These are phyloP conservation scores for Pseudocercospora cruenta DNA, from an alignment of 2,329 filamentous ascomycete genomes.

Conservation along the genomic window DNA sequence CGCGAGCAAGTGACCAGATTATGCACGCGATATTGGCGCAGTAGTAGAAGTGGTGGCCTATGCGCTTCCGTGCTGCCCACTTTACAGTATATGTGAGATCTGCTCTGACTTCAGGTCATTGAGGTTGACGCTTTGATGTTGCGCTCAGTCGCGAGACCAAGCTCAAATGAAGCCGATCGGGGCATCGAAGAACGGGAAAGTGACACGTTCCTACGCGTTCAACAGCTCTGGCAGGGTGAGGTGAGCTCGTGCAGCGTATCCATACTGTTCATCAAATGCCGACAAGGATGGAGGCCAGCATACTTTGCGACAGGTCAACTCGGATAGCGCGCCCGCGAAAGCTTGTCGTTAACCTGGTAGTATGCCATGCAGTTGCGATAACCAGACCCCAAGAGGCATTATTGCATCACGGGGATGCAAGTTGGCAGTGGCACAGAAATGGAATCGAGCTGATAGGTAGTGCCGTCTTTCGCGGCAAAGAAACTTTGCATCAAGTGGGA, in stretches of 20 bases:
- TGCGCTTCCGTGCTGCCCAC: neutral
- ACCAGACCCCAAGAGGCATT: neutral
- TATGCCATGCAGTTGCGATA: neutral
- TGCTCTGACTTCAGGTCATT: neutral
- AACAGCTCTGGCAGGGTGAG: neutral
- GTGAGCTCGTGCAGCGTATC: neutral
- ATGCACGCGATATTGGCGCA: neutral
- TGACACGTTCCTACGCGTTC: neutral
- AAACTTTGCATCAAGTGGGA: neutral
- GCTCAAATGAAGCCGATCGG: neutral
- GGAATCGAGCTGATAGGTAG: neutral
- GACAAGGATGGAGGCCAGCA: neutral
- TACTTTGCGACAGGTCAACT: neutral
- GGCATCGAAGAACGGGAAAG: neutral
- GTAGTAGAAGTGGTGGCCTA: neutral
- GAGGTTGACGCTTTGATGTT: neutral
- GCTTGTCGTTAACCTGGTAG: neutral
- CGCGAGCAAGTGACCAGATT: neutral
- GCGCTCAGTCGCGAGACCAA: neutral
- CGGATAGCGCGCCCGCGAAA: neutral
- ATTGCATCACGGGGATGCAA: neutral
- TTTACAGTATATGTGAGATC: neutral
- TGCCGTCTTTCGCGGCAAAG: neutral
- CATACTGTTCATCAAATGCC: conserved; percentile 1
- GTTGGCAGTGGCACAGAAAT: neutral